Base-by-base conservation (phyloP, 1,139 yeast species). In the Komagataea norvegica region DNA sequence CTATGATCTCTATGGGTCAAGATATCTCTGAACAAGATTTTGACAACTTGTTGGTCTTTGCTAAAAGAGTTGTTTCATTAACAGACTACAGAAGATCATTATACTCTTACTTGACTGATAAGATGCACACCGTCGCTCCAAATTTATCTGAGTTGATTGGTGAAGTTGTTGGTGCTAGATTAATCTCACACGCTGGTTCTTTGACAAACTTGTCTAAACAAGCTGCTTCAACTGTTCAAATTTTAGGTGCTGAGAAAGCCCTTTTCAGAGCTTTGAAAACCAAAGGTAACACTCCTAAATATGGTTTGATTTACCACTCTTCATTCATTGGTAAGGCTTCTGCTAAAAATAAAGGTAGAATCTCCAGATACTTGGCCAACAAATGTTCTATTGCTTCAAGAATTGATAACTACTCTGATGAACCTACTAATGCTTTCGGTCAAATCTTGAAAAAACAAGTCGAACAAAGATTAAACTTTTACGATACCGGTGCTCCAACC, bases 91-190 rank as follows among this genome's bases (percentile, higher is more conserved):
- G 98, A 67, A 79, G 79, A 61, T 86, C 83, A 59, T 73, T 91
- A 57, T 88, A 77, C 65, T 82, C 82, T 56, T 91, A 91, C 68
- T 74, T 93, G 60, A 78, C 86, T 44, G 93, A 89, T 55, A 88
- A 93, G 73, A 91, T 91, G 99, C 83, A 86, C 70, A 84, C 91
- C 38, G 95, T 91, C 61, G 99, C 99, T 45, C 99, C 98, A 56
- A 91, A 91, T 65, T 76, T 91, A 64, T 81, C 96, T 44, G 95
- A 91, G 59, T 79, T 91, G 64, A 91, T 91, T 57, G 98, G 98
- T 60, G 98, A 91, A 71, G 88, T 89, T 60, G 93, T 91, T 47
- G 98, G 98, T 69, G 98, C 98, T 38, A 80, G 98, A 67, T 78
- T 91, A 60, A 91, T 91, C 54, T 89, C 98, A 35, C 98, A 91